Base-by-base conservation (phyloP, 192 early-diverging fungal genomes). In the Coemansia sp. region DNA sequence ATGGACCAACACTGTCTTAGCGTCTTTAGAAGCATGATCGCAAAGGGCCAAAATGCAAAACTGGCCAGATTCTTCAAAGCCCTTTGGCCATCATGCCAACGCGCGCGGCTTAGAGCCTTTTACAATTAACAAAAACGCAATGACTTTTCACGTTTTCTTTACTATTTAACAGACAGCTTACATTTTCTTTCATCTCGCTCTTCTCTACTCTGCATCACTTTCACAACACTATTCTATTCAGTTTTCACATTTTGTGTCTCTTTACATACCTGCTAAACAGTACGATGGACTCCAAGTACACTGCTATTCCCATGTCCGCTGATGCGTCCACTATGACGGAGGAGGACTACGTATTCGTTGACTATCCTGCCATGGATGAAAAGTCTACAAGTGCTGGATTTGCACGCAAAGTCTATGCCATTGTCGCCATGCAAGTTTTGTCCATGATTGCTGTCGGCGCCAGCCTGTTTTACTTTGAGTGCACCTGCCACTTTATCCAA, bases 371-470 rank as follows among this genome's bases (percentile, higher is more conserved):
- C 52, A 19, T 19, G 18, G 52, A 53, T 3, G n/a, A 35, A 8
- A 17, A 29, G 32, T n/a, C 29, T 3, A 34, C 52, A 0, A 26
- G 27, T 26, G 46, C 26, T 33, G 32, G n/a, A 10, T 53, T 34
- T 53, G 52, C 52, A 4, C 52, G 52, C 52, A 53, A 53, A 32
- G 52, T 53, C 32, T 53, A 53, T 35, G 52, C 52, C 33, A 53
- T 53, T 35, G 29, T 17, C 11, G 52, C 52, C 17, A 53, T 53
- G 17, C 52, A 53, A 26, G 1, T 53, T 3, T 4, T 53, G 8
- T 21, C 52, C 33, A 53, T 53, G 52, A 7, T 53, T 35, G 33
- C 52, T 19, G 52, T 53, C 10, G 52, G 52, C 8, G 52, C 52
- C 7, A 19, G 52, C 33, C 32, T 53, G 10, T 53, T 29, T 26